These are phyloP conservation scores for Mucor ambiguus DNA, from an alignment of 371 early-diverging fungal genomes.

Conservation along the genomic window DNA sequence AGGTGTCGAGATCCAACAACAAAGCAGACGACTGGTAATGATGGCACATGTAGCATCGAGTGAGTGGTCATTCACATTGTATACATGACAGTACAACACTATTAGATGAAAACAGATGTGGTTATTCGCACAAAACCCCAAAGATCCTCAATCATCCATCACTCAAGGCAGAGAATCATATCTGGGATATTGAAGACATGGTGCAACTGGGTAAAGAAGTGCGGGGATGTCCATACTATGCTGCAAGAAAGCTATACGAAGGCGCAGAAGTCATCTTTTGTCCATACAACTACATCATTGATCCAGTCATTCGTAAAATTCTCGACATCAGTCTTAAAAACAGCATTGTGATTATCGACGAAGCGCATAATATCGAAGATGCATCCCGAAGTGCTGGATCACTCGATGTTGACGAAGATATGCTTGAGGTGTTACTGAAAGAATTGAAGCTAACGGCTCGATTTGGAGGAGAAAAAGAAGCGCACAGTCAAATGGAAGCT, in stretches of 20 bases:
- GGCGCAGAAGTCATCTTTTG: slow-evolving; percentile 84
- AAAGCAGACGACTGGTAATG: slow-evolving; percentile 54
- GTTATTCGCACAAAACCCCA: slow-evolving; percentile 14
- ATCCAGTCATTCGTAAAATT: slow-evolving; percentile 67
- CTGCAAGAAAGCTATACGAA: slow-evolving; percentile 59
- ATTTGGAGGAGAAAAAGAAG: slow-evolving; percentile 13
- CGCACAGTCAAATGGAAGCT: slow-evolving; percentile 31
- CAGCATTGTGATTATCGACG: slow-evolving; percentile 87
- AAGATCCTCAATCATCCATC: slow-evolving; percentile 19
- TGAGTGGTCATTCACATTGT: neutral
- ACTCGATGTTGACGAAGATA: slow-evolving; percentile 50
- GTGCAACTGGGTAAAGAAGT: slow-evolving; percentile 47
- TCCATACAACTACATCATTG: slow-evolving; percentile 94
- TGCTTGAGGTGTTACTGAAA: slow-evolving; percentile 30
- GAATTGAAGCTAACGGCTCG: slow-evolving; percentile 45
- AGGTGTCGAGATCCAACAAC: slow-evolving; percentile 38
- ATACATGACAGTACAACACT: slow-evolving; percentile 21
- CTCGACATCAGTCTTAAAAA: slow-evolving; percentile 62
- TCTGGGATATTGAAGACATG: slow-evolving; percentile 83
- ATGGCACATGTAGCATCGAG: neutral
- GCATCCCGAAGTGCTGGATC: slow-evolving; percentile 57
- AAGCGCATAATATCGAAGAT: slow-evolving; percentile 69
- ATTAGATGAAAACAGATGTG: slow-evolving; percentile 38
- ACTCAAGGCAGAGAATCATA: slow-evolving; percentile 11
- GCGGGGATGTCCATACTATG: slow-evolving; percentile 83